A percentile compares a stretch with the other conserved stretches of the same genome.
Evolutionary conservation across 257 asterid species (phyloP).

Genomic region (Scutellaria minor): DNA sequence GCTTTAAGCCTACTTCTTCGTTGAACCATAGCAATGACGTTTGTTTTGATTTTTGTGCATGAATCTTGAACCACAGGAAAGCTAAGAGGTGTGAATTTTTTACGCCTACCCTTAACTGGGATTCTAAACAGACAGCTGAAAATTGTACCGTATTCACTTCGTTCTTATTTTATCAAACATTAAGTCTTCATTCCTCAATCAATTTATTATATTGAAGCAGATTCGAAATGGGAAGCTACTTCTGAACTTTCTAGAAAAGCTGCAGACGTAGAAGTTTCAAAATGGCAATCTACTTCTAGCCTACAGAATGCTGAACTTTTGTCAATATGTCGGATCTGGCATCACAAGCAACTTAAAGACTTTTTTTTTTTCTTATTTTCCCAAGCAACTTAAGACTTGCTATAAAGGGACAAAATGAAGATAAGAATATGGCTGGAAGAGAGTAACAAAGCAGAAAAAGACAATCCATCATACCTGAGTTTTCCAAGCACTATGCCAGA

Average conservation of each 20-base stretch:
- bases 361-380: not conserved
- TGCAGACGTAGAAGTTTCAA: not conserved
- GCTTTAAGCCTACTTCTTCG: constrained; percentile 2
- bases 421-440: constrained; percentile 3
- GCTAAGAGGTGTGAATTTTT: not conserved
- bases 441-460: not conserved
- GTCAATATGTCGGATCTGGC: constrained; percentile 21
- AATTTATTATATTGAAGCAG: not conserved
- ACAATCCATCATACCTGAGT: constrained; percentile 67
- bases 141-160: not conserved
- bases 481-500: constrained; percentile 98
- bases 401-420: not conserved
- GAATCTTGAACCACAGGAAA: no score
- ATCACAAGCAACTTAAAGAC: constrained; percentile 7
- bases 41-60: no score
- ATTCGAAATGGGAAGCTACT: not conserved
- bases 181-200: not conserved
- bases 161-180: not conserved
- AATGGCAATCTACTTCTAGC: not conserved
- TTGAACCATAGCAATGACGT: not conserved
- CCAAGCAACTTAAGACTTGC: constrained; percentile 3
- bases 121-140: not conserved
- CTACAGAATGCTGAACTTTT: not conserved
- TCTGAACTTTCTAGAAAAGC: not conserved
- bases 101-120: constrained; percentile 6